Evolutionary conservation across 257 asterid genomes (phyloP), one percentile per base, ranked within the genome.

Genomic region (Fraxinus quadrangulata): DNA sequence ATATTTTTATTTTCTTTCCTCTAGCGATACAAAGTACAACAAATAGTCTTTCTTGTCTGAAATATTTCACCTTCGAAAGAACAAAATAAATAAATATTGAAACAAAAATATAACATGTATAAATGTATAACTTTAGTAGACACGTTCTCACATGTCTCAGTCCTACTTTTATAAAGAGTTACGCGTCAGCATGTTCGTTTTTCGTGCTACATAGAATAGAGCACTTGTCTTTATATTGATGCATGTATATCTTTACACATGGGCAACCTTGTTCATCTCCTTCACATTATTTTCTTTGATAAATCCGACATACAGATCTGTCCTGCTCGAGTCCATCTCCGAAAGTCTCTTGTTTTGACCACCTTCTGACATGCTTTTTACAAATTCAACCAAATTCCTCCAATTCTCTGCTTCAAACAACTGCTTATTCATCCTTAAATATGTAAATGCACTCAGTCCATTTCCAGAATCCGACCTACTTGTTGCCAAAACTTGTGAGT

Each of bases 351-450:
- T 78, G 79, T 66, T 85, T 69, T 76, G 88, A 51, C 94, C 90
- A 56, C 97, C 97, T 75, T 86, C 93, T 0, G 97, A 85, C 97
- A 93, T 91, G 81, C 85, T 83, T 73, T 84, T 91, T 31, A 90
- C 94, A 76, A 93, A 95, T 72, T 89, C 91, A 66, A 90, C 91
- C 73, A 94, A 80, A 77, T 88, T 87, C 76, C 90, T 80, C 99
- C 98, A 93, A 79, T 91, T 95, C 16, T 91, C 89, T 67, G 91
- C 86, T 74, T 89, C 97, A 78, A 95, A 90, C 83, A 93, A 84
- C 33, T 83, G 77, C 89, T 91, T 93, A 45, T 95, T 92, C 99
- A 93, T 84, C 73, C 99, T 84, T 42, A 95, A 74, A 79, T 87
- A 95, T 71, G 97, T 95, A 80, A 95, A 95, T 30, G 97, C 96